Base-by-base conservation (phyloP, 2,329 filamentous ascomycete species). In the Aspergillus sp. region DNA sequence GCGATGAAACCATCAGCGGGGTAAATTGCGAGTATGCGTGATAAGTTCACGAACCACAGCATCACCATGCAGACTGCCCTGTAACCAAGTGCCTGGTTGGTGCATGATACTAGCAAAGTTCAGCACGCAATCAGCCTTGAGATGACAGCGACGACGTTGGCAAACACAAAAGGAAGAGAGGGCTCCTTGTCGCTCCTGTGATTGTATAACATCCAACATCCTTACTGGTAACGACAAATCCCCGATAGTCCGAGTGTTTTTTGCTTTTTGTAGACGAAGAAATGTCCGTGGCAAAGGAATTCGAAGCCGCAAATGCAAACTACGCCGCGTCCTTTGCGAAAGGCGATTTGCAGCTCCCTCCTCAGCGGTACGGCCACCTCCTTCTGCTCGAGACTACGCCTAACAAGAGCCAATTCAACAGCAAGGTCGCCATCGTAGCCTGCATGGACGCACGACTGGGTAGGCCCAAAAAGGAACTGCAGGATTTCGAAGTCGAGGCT, bases 371-470 rank as follows among this genome's bases (percentile, higher is more conserved):
- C 18, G 20, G 18, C 24, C 9, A 5, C 4, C 6, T 34, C 2
- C 34, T 77, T 68, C 5, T 49, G 15, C 20, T 26, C 43, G 48
- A 49, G 20, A 26, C 45, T n/a, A 9, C 12, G 5, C 15, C 39
- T 30, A 38, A 45, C 41, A 13, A 18, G 20, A 43, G 17, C 15
- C 8, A 34, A 42, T 39, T 26, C 12, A 6, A 38, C 45, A 69
- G 64, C 24, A 66, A 66, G 36, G 61, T 63, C n/a, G 60, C 66
- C 11, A 61, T 66, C 83, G 81, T 93, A 44, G 90, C 89, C 0
- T 95, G 90, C 75, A 95, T 95, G 89, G 90, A 95, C 68, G 88
- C 90, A 5, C 85, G 90, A 20, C 62, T 71, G 2, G 68, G 69
- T 69, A 65, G 39, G 18, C 48, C 11, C 11, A 30, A 4, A 8